Base-by-base conservation (phyloP, 1,139 yeast genomes). In the Yamadazyma aaseri region DNA sequence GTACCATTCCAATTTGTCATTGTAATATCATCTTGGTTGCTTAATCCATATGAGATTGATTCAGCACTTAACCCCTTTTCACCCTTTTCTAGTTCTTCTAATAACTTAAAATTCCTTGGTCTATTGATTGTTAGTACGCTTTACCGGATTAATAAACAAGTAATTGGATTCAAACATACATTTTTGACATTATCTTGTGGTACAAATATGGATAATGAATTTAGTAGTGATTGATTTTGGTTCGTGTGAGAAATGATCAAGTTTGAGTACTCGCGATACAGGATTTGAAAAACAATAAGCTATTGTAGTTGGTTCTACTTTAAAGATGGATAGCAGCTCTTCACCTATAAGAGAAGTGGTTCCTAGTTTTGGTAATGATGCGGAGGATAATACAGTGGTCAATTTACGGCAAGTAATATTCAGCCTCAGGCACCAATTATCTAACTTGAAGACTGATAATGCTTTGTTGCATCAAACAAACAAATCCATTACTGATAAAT, bases 11-110 rank as follows among this genome's bases (percentile, higher is more conserved):
- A 90, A 50, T 81, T 66, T 6, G 95, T 84, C 94, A 90, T 86
- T 42, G 90, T 72, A 47, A 87, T 86, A 57, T 90, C 97, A 50
- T 86, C 96, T 46, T 85, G 81, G 53, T 85, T 90, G 25, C 87
- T 79, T 34, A 90, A 71, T 0, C 97, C 97, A 51, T 90, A 87
- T 14, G 97, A 90, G 58, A 96, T 90, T 16, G 96, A 85, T 58
- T 94, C 97, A 22, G 97, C 94, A 18, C 98, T 97, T 35, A 86
- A 71, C 11, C 98, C 98, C 59, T 94, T 94, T 58, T 94, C 99
- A 33, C 98, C 98, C 55, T 90, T 92, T 60, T 94, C 99, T 46
- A 94, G 73, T 63, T 92, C 98, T 65, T 92, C 98, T 45, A 92
- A 73, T 31, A 92, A 75, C 55, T 95, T 86, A 63, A 92, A 92